Evolutionary conservation across 1,284 basidiomycete genomes (phyloP), one percentile per base, ranked within the genome.

Genomic region (Microbotryomycetes sp.): DNA sequence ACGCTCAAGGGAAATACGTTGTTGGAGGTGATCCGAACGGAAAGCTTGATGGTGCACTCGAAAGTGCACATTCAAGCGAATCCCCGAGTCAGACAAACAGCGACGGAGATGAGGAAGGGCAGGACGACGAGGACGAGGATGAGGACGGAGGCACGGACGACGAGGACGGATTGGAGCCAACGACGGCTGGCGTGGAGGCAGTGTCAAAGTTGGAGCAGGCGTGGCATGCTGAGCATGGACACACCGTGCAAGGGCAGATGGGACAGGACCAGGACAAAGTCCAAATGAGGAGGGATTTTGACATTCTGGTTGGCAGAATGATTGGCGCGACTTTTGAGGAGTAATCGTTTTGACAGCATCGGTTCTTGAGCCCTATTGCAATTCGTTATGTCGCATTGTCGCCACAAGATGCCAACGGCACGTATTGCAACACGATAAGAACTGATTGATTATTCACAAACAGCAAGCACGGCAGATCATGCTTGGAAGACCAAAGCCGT

Each of bases 261-360:
- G 28, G 13, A 11, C 21, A 16, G 27, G 52, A 57, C 28, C 46
- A 35, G 27, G 35, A 27, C 15, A 21, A 49, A 18, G 47, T 35
- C 7, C 58, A 54, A 9, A 27, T 24, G 24, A 16, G 26, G n/a
- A 41, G 47, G n/a, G 64, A 57, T n/a, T 54, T 67, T 21, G 66
- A 67, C 16, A 27, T 67, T 29, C n/a, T 62, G 11, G 57, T 67
- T 5, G 66, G 66, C 15, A 45, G 66, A 41, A 48, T 67, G 53
- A 60, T 57, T 28, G 47, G 53, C 4, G 35, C 55, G 26, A 57
- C 60, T 3, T 57, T 62, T 16, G 59, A 62, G 29, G 60, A 58
- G 21, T 55, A 41, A 41, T 41, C 35, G 18, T 41, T 11, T 41
- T 41, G 18, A 9, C 11, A 9, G 35, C 35, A 11, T 11, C 35